Evolutionary conservation across 192 early-diverging fungal genomes (phyloP).

Genomic region (Coemansia sp.): DNA sequence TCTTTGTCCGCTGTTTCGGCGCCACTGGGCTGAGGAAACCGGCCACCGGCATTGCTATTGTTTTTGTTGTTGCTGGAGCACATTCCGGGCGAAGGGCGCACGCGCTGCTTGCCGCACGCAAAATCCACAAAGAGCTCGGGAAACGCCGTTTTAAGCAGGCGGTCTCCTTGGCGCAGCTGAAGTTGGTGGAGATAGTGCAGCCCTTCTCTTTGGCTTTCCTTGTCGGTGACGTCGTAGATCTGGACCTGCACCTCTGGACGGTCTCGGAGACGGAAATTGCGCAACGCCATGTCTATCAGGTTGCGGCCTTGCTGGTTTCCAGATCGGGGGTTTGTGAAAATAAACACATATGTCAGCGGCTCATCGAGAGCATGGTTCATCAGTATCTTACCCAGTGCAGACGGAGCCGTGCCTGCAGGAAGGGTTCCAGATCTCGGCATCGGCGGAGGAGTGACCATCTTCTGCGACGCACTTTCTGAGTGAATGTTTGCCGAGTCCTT

Average conservation of each 20-base stretch:
- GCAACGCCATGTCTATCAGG: slow-evolving; percentile 60
- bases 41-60: background rate
- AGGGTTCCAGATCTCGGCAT: background rate
- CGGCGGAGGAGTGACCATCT: slow-evolving; percentile 11
- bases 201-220: slow-evolving; percentile 56
- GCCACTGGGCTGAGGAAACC: background rate
- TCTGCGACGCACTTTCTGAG: background rate
- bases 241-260: slow-evolving; percentile 70
- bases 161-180: slow-evolving; percentile 51
- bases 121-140: slow-evolving; percentile 43
- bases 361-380: slow-evolving; percentile 26
- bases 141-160: slow-evolving; percentile 44
- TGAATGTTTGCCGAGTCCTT: slow-evolving; percentile 27
- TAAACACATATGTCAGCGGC: slow-evolving; percentile 65
- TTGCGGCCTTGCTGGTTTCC: slow-evolving; percentile 67
- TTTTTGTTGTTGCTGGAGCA: background rate
- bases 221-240: slow-evolving; percentile 67
- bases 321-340: slow-evolving; percentile 73
- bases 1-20: background rate
- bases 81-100: slow-evolving; percentile 34
- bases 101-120: slow-evolving; percentile 2
- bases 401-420: slow-evolving; percentile 6
- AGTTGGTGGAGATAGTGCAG: slow-evolving; percentile 61
- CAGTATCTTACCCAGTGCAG: slow-evolving; percentile 19
- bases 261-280: slow-evolving; percentile 66